These are phyloP conservation scores for Arthroderma sp. DNA, from an alignment of 2,329 filamentous ascomycete genomes.

Conservation along the genomic window DNA sequence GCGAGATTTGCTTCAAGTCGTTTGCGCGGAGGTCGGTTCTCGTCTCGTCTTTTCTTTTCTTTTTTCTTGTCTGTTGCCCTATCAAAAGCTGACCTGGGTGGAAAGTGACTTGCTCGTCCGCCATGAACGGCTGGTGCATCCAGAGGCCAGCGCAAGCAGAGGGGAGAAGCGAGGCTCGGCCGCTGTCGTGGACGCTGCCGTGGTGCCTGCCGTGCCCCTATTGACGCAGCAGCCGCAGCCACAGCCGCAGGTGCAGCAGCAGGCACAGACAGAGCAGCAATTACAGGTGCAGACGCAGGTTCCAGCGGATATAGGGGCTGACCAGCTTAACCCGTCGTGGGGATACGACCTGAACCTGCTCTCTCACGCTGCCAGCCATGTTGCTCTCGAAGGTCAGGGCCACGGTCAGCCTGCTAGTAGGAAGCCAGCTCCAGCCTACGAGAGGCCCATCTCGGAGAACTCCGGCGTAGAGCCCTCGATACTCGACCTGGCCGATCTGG, in stretches of 20 bases:
- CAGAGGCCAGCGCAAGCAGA: conserved; percentile 30
- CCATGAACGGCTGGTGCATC: conserved; percentile 40
- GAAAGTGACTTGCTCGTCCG: conserved; percentile 38
- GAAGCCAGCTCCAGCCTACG: conserved; percentile 21
- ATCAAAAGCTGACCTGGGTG: neutral
- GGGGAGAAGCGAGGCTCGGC: conserved; percentile 25
- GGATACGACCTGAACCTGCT: conserved; percentile 40
- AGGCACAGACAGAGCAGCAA: neutral
- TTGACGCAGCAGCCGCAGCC: conserved; percentile 21
- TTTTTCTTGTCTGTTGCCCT: conserved; percentile 6
- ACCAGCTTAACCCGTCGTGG: conserved; percentile 36
- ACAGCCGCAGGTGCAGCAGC: neutral
- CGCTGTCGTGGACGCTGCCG: conserved; percentile 23
- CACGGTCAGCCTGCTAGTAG: conserved; percentile 25
- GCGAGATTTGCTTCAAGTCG: conserved; percentile 39
- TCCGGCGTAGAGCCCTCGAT: conserved; percentile 36
- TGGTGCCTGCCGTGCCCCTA: neutral
- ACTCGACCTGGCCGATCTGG: conserved; percentile 36
- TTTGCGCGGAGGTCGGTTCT: conserved; percentile 35
- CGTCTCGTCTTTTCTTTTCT: conserved; percentile 12
- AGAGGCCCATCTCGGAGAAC: conserved; percentile 31
- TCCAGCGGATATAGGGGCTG: neutral
- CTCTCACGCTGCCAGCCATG: conserved; percentile 39
- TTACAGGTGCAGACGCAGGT: neutral
- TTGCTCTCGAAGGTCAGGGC: conserved; percentile 35